Conservation (phyloP, 371 early-diverging fungal species). For the Lichtheimia ornata region DNA sequence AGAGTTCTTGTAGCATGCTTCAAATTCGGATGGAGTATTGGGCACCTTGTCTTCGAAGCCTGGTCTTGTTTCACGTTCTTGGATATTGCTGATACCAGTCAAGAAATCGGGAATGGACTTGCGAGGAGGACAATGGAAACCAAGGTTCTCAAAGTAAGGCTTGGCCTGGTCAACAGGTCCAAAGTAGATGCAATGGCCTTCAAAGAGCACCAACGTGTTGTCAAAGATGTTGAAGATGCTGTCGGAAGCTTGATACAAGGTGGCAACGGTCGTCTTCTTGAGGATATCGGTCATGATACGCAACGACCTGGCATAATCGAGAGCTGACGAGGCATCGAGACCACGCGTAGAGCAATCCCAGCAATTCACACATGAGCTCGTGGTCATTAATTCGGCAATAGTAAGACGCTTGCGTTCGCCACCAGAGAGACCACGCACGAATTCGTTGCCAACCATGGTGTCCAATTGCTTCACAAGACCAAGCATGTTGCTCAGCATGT, state of each 20-base stretch:
- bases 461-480: slow-evolving; percentile 72
- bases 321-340: slow-evolving; percentile 85
- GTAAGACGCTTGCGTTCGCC: slow-evolving; percentile 87
- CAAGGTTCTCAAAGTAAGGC: slow-evolving; percentile 45
- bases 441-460: slow-evolving; percentile 82
- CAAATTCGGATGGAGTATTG: slow-evolving; percentile 44
- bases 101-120: slow-evolving; percentile 39
- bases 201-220: slow-evolving; percentile 67
- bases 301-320: slow-evolving; percentile 70
- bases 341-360: slow-evolving; percentile 90
- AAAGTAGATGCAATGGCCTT: slow-evolving; percentile 74
- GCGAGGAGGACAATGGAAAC: too few relatives aligned
- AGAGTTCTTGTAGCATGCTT: slow-evolving; percentile 36
- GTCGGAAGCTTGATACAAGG: slow-evolving; percentile 63
- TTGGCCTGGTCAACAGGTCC: slow-evolving; percentile 65
- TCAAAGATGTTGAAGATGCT: slow-evolving; percentile 79
- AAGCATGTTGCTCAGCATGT: slow-evolving; percentile 56
- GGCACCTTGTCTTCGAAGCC: slow-evolving; percentile 55
- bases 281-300: slow-evolving; percentile 64
- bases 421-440: slow-evolving; percentile 79
- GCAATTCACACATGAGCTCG: slow-evolving; percentile 70
- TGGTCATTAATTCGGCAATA: slow-evolving; percentile 84
- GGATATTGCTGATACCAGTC: slow-evolving; percentile 62
- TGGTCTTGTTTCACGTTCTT: slow-evolving; percentile 53
- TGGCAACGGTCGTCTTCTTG: slow-evolving; percentile 15